Percentiles rank a stretch among this genome's conserved stretches.
Evolutionary conservation across 257 asterid species (phyloP).

Genomic region (Salvia miltiorrhiza): DNA sequence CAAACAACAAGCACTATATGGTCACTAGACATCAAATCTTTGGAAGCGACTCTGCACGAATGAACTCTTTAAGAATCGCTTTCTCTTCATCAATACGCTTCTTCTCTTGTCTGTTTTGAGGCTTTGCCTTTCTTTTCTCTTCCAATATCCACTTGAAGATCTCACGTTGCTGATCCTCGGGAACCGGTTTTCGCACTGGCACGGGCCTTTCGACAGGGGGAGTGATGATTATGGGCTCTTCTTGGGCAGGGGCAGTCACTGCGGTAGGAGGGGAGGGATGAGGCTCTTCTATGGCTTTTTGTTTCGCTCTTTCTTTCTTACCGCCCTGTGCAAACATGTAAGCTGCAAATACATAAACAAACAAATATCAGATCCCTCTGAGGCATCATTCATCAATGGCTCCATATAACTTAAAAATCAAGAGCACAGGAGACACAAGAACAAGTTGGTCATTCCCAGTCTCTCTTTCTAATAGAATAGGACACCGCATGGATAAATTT

Average conservation of each 20-base stretch:
- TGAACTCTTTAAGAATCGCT: conserved; percentile 58
- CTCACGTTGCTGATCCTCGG: conserved; percentile 56
- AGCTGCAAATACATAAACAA: conserved; percentile 38
- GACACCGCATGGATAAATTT: background rate
- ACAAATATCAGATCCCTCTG: background rate
- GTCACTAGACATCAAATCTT: conserved; percentile 27
- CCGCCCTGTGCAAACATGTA: conserved; percentile 50
- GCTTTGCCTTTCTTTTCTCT: conserved; percentile 63
- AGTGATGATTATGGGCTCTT: conserved; percentile 30
- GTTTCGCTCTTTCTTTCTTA: conserved; percentile 36
- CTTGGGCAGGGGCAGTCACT: conserved; percentile 27
- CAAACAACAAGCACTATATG: conserved; percentile 2
- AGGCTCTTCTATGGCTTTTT: conserved; percentile 24
- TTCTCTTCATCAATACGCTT: conserved; percentile 54
- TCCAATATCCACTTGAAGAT: conserved; percentile 69
- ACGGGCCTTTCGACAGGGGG: conserved; percentile 40
- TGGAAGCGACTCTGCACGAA: conserved; percentile 46
- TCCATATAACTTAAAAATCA: background rate
- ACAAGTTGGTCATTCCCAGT: background rate
- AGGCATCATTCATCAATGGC: conserved; percentile 14
- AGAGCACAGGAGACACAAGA: background rate
- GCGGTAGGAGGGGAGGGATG: conserved; percentile 36
- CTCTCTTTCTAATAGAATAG: background rate
- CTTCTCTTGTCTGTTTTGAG: conserved; percentile 50
- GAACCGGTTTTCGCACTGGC: conserved; percentile 43